Base-by-base conservation (phyloP, 805 yeast genomes). In the Kazachstania africana region DNA sequence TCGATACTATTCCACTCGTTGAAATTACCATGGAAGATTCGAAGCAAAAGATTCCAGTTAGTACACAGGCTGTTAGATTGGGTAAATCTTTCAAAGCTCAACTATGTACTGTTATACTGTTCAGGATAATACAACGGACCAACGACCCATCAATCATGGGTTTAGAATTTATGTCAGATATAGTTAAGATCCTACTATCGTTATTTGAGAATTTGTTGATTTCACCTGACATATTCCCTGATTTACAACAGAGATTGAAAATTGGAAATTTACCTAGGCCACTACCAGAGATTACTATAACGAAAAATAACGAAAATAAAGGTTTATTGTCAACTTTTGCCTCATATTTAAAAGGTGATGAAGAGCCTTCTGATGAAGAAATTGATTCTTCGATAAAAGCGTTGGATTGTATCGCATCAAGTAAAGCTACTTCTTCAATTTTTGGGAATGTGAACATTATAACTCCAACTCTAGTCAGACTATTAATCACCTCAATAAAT, bases 21-120 rank as follows among this genome's bases (percentile, higher is more conserved):
- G 51, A 55, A 33, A 61, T 66, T 26, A 50, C 53, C 17, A 54
- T 74, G 17, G 81, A 74, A 28, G 66, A 68, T 24, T 69, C 71
- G 17, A 66, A 68, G 9, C 70, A 66, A 12, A 42, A 33, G 12
- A 67, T 91, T 22, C 77, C 80, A 4, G 91, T 91, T 3, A 78
- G 93, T 48, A 85, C 83, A 35, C 59, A 74, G 32, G 72, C 95
- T 0, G 83, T 85, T 12, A 68, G 77, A 52, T 77, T 91, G 50
- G 99, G 98, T 5, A 67, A 78, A 29, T 91, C 85, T 48, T 82
- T 83, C 59, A 84, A 87, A 47, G 94, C 94, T 0, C 98, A 93
- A 50, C 60, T 88, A 38, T 78, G 95, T 9, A 68, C 85, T 2
- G 85, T 87, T 31, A 88, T 88, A 1, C 62, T 88, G 29, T 85